Base-by-base conservation (phyloP, 208 protist species). In the Borovskyia barvae region DNA sequence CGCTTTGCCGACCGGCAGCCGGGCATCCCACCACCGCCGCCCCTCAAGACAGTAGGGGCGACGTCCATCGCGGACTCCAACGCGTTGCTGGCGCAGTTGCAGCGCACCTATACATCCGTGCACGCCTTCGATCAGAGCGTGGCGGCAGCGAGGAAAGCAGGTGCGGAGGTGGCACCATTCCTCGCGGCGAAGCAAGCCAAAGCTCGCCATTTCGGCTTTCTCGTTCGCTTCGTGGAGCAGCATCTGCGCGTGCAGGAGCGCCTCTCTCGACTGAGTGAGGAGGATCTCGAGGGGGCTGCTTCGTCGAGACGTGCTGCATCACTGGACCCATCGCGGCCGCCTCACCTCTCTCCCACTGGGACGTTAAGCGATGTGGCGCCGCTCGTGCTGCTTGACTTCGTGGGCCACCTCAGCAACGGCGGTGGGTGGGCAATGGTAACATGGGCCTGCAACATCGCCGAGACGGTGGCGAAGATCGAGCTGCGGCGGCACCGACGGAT, bases 201-300 rank as follows among this genome's bases (percentile, higher is more conserved):
- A 45, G 51, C 42, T 14, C 53, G 42, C 12, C 61, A 62, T 28
- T 56, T 75, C 2, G 59, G 59, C 53, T 69, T 55, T 39, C 62
- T 92, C 8, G 72, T 92, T 2, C 85, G 75, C 36, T 89, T 87
- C 46, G 76, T 85, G 65, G 85, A 87, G 57, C 54, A 84, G 42
- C 77, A 87, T 61, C 62, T 89, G 40, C 76, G 77, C 2, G 51
- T 72, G 69, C 59, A 87, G 68, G 73, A 87, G 54, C 59, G 58
- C 12, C 60, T 63, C 7, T 70, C 72, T 1, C 70, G 68, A 20
- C 36, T 65, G 30, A 59, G 56, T 24, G 56, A 68, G 6, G 65
- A 72, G 24, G 66, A 59, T n/a, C 35, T 63, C 47, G 51, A 61
- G 25, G 17, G 15, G 46, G 20, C 32, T 8, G 50, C 50, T 24